Evolutionary conservation across 1,284 basidiomycete species (phyloP).

Genomic region (Neonothopanus nambi): DNA sequence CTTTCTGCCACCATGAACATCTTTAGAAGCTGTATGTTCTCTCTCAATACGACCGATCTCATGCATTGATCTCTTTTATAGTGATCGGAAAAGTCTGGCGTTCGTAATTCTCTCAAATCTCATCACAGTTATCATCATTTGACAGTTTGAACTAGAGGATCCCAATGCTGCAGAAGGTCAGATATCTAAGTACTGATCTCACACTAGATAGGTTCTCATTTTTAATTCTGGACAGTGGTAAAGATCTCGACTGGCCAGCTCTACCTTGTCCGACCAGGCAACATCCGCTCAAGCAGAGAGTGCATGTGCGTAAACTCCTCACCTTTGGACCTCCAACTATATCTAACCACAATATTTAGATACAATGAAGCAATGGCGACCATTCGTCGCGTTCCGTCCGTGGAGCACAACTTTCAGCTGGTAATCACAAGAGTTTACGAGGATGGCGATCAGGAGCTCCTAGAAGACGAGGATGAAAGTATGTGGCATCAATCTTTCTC

Average conservation of each 20-base stretch:
- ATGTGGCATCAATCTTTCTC: constrained; percentile 32
- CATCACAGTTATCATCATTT: constrained; percentile 15
- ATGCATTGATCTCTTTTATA: constrained; percentile 33
- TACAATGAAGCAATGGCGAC: constrained; percentile 96
- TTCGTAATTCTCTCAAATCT: constrained; percentile 43
- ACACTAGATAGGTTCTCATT: neutral
- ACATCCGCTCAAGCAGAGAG: constrained; percentile 89
- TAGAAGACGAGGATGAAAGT: constrained; percentile 97
- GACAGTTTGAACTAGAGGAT: constrained; percentile 55
- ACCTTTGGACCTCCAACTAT: constrained; percentile 7
- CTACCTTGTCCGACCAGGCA: constrained; percentile 88
- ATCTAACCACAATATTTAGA: constrained; percentile 40
- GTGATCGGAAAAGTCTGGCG: constrained; percentile 96
- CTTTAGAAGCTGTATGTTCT: constrained; percentile 73
- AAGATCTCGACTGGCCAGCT: constrained; percentile 93
- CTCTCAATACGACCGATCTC: constrained; percentile 14
- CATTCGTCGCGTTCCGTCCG: constrained; percentile 80
- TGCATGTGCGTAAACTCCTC: constrained; percentile 82
- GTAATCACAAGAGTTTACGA: constrained; percentile 95
- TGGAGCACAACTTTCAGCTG: constrained; percentile 94
- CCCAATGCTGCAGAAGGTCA: constrained; percentile 79
- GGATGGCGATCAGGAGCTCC: constrained; percentile 90
- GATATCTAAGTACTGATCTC: neutral
- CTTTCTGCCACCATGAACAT: constrained; percentile 43
- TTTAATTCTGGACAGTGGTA: constrained; percentile 51